Base-by-base conservation (phyloP, 805 yeast species). In the Hanseniaspora guilliermondii region DNA sequence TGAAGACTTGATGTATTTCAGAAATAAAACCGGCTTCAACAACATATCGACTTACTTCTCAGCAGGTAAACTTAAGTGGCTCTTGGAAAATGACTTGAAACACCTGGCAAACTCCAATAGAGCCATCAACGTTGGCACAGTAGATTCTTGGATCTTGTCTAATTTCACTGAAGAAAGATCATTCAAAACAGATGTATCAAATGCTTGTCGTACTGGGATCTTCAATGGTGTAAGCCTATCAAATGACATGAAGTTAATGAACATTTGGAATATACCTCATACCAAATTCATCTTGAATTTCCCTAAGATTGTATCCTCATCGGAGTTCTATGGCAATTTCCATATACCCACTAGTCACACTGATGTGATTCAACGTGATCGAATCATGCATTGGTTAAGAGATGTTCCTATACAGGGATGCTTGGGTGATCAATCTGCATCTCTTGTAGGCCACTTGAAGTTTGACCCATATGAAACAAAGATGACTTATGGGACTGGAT, bases 401-500 rank as follows among this genome's bases (percentile, higher is more conserved):
- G 81, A 77, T 45, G 73, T 82, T 27, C 95, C 96, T 36, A 79
- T 89, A 56, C 78, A 86, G 61, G 96, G 96, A 45, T 86, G 95
- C 69, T 73, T 89, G 32, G 97, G 97, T 56, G 97, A 89, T 70
- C 97, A 89, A 72, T 80, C 89, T 55, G 87, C 96, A 2, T 93
- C 97, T 1, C 69, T 91, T 57, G 95, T 88, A 49, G 97, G 97
- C 37, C 96, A 89, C 69, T 69, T 86, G 68, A 96, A 96, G 1
- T 79, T 87, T 62, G 75, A 78, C 59, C 76, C 79, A 44, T 96
- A 96, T 55, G 80, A 83, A 45, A 96, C 96, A 45, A 89, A 89
- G 69, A 87, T 95, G 74, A 89, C 97, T 11, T 89, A 88, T 64
- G 97, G 97, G 58, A 89, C 97, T 1, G 97, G 97, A 58, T 86